Base-by-base conservation (phyloP, 345 rosid genomes). In the Populus alba region DNA sequence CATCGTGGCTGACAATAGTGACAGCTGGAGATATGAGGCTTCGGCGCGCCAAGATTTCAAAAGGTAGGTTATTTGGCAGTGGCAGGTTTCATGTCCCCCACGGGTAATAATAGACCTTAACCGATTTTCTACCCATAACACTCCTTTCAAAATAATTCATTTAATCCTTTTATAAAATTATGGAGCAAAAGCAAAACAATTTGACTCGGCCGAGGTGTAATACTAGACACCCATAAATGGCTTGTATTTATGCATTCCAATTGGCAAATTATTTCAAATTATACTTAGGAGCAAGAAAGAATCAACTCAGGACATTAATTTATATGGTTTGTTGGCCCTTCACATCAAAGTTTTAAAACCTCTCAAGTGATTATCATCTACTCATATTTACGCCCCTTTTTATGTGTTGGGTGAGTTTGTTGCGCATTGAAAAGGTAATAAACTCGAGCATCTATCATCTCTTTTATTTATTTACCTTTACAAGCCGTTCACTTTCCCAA, bases 21-120 rank as follows among this genome's bases (percentile, higher is more conserved):
- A 62, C 65, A 59, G 38, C 62, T 16, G 22, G 55, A 20, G 4
- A 23, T n/a, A 76, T n/a, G 3, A 22, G 69, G 15, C 49, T 62
- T 73, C 82, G 83, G 82, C 86, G 87, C 79, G 31, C 77, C 33
- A 80, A 82, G 3, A 29, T 8, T 76, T 83, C 55, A 53, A 84
- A 85, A 22, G 74, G 25, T 49, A 35, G 66, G 68, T 75, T 69
- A 27, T 49, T 3, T 8, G 6, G 45, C 33, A 53, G 1, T 6
- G 6, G 45, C 39, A 45, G 67, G 83, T n/a, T 57, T 75, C 23
- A 45, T 31, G 70, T 18, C 76, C 86, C 75, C 49, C 75, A 7
- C 66, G 62, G 51, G 61, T 43, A 59, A 25, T 74, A 31, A 11
- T 49, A 35, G 71, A 72, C 45, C 77, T 66, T 17, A 5, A 29